phyloP scores from a whole-genome alignment of 2,329 filamentous ascomycete species.

The Akanthomyces dipterigenus region DNA sequence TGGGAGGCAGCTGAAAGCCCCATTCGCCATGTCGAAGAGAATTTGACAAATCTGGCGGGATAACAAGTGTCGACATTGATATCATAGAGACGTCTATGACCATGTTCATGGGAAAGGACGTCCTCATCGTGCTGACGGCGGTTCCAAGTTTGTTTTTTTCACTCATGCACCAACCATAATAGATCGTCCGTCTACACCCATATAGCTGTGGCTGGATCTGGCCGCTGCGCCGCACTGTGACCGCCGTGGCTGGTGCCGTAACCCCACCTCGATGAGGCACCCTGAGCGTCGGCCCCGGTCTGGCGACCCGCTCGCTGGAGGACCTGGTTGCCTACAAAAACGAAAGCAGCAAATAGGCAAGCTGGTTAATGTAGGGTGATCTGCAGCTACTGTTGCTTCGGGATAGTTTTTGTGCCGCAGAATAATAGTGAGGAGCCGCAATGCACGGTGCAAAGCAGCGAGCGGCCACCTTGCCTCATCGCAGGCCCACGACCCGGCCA shows the following conservation, averaged over 20 bases:
- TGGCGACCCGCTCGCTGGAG: neutral
- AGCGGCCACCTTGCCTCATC: slow-evolving; percentile 9
- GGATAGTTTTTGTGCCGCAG: no score
- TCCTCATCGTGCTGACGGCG: no score
- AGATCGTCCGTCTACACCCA: no score
- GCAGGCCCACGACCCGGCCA: slow-evolving; percentile 11
- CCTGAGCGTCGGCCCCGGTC: neutral
- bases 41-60: no score
- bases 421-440: neutral
- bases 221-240: neutral
- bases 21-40: neutral
- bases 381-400: no score
- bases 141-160: neutral
- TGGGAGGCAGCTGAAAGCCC: neutral
- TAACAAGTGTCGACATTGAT: no score
- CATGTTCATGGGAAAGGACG: no score
- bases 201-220: neutral
- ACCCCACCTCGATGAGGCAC: neutral
- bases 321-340: neutral
- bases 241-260: neutral
- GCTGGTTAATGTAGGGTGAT: no score
- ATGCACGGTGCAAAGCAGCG: neutral
- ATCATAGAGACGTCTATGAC: neutral
- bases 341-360: no score
- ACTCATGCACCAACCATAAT: neutral